Evolutionary conservation across 1,284 basidiomycete species (phyloP), one percentile per base, ranked within the genome.

Genomic region (Moesziomyces parantarcticus): DNA sequence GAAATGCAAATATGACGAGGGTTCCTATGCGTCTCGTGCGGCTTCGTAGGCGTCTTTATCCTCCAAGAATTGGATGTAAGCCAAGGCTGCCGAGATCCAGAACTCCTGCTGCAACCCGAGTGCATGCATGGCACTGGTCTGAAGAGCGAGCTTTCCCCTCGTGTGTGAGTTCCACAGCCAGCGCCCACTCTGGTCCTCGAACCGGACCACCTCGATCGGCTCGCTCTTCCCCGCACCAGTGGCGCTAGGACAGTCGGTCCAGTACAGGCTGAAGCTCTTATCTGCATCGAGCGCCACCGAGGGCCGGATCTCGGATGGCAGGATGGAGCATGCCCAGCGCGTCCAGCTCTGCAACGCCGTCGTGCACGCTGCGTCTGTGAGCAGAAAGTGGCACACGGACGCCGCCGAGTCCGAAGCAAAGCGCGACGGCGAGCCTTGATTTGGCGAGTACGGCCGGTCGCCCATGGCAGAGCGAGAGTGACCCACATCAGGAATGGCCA

Each of bases 61-160:
- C 53, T 80, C 78, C 29, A 80, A 43, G 26, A 79, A 77, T 34
- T 80, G 77, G 20, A 80, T 48, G 51, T 80, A 80, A 2, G 76
- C 77, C 22, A 80, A 49, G 13, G 66, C 73, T 3, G 59, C 42
- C n/a, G 66, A 52, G 48, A 79, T 65, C 78, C 78, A 80, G 39
- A 80, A 79, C 54, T 71, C 71, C 13, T 50, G 46, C 20, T 79
- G 63, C 39, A 80, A 48, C 1, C 74, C 72, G 1, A 80, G 50
- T 10, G 75, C 69, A 44, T 76, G 50, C 47, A 79, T 57, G 9
- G 75, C 78, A 6, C 62, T 64, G 14, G 50, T 42, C 50, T 80
- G 77, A 21, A 80, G n/a, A 4, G 51, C 52, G 21, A 80, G 18
- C 29, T 49, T 46, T n/a, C 78, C 78, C 6, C 52, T 39, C 13